Evolutionary conservation across 2,329 filamentous ascomycete genomes (phyloP).

Genomic region (Beauveria australis): DNA sequence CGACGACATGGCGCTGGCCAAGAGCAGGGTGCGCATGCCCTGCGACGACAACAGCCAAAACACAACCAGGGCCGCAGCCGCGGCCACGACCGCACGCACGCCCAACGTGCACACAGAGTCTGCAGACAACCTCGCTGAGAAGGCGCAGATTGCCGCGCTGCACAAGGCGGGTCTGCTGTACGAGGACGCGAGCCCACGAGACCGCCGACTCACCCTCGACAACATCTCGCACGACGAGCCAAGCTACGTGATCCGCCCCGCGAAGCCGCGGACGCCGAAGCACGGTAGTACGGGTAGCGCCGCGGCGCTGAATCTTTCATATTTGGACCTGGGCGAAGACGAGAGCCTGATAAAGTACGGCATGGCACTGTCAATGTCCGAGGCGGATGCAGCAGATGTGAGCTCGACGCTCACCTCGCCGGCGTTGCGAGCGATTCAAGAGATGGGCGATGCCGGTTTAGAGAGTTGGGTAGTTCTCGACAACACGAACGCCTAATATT

Average conservation of each 20-base stretch:
- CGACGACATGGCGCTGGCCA: slow-evolving; percentile 2
- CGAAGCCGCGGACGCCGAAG: background rate
- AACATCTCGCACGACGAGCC: slow-evolving; percentile 5
- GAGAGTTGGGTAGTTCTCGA: slow-evolving; percentile 3
- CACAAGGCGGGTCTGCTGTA: background rate
- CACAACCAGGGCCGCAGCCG: background rate
- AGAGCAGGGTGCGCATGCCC: slow-evolving; percentile 1
- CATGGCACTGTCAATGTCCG: slow-evolving; percentile 2
- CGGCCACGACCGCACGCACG: background rate
- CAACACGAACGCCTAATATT: background rate
- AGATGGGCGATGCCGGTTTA: background rate
- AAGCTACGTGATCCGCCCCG: background rate
- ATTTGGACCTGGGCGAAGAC: background rate
- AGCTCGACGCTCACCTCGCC: slow-evolving; percentile 7
- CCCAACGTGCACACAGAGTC: background rate
- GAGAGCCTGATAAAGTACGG: slow-evolving; percentile 1
- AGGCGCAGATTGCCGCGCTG: background rate
- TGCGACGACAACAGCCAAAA: background rate
- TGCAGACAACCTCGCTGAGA: background rate
- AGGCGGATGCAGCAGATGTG: background rate
- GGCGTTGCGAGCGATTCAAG: slow-evolving; percentile 1
- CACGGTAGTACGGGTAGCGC: background rate
- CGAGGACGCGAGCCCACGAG: background rate
- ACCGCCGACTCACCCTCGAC: background rate
- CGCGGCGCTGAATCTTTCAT: background rate